Base-by-base conservation (phyloP, 2,329 filamentous ascomycete species). In the Nakataea oryzae region DNA sequence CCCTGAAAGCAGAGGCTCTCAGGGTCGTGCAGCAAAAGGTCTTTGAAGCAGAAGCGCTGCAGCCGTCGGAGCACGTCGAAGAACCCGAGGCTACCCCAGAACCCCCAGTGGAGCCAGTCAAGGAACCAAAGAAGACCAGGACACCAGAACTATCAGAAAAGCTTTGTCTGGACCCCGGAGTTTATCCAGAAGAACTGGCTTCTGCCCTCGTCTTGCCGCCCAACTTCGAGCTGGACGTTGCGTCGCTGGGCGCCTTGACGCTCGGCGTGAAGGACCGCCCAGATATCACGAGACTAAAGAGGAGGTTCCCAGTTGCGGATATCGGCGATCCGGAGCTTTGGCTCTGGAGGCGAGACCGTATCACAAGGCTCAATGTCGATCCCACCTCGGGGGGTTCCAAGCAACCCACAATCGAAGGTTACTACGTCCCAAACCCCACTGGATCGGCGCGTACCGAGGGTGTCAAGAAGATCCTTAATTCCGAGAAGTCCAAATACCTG, bases 401-500 rank as follows among this genome's bases (percentile, higher is more conserved):
- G 50, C 65, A 72, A 29, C 69, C 66, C 47, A 63, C 64, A n/a
- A 86, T 87, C 57, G 79, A 81, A 34, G 86, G 85, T 26, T 87
- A 87, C 69, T 97, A 97, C 70, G 90, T 97, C 54, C 86, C 90
- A 0, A 99, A 97, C 67, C 65, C 81, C 0, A 91, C 91, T 12
- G 95, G 95, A 41, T 90, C 86, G 68, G 95, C 95, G 62, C 86
- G 95, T 62, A 97, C 95, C 0, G 93, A 99, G 76, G 93, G 92
- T 30, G 87, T 92, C 69, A 93, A 96, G 79, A 96, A 93, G 79
- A 97, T 99, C 62, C 83, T 96, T 65, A 96, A 99, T 73, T 91
- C 91, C 0, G 95, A 99, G 74, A 99, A 99, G 78, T 96, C 93
- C 30, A 96, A 97, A 72, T 99, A 99, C 72, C 82, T 99, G 9